A percentile compares a stretch with the other conserved stretches of the same genome.
These are phyloP conservation scores for Leccinum solheimii DNA, from an alignment of 1,284 basidiomycete species.

Conservation along the genomic window DNA sequence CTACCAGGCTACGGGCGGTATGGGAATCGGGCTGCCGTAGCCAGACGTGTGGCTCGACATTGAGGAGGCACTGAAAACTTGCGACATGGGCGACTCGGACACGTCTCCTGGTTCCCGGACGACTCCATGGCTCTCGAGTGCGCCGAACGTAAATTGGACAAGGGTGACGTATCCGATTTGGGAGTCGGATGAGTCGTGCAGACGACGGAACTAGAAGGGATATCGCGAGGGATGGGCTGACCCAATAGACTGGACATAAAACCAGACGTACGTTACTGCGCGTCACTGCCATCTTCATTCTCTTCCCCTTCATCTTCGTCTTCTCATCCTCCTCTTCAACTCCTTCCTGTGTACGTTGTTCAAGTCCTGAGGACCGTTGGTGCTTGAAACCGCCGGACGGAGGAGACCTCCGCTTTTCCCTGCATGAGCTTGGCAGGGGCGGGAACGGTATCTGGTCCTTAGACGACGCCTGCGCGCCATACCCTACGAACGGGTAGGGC, in stretches of 20 bases:
- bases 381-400: conserved; percentile 19
- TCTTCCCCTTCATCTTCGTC: conserved; percentile 35
- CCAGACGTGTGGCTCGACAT: conserved; percentile 40
- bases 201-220: conserved; percentile 66
- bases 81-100: conserved; percentile 48
- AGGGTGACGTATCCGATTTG: conserved; percentile 37
- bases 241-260: conserved; percentile 75
- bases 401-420: conserved; percentile 34
- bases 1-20: conserved; percentile 61
- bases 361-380: conserved; percentile 19
- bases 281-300: conserved; percentile 42
- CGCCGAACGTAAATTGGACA: conserved; percentile 45
- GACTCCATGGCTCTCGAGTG: conserved; percentile 50
- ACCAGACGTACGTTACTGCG: conserved; percentile 61
- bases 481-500: conserved; percentile 64
- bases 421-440: conserved; percentile 51
- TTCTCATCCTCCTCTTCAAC: conserved; percentile 41
- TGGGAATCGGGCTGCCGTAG: conserved; percentile 55
- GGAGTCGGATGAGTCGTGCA: conserved; percentile 40
- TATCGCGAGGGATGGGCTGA: conserved; percentile 69
- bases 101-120: conserved; percentile 54
- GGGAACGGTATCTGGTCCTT: conserved; percentile 70
- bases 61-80: conserved; percentile 30
- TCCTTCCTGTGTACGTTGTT: conserved; percentile 36
- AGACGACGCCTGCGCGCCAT: conserved; percentile 56